Evolutionary conservation across 2,329 filamentous ascomycete genomes (phyloP).

Genomic region (Diaporthe vaccinii): DNA sequence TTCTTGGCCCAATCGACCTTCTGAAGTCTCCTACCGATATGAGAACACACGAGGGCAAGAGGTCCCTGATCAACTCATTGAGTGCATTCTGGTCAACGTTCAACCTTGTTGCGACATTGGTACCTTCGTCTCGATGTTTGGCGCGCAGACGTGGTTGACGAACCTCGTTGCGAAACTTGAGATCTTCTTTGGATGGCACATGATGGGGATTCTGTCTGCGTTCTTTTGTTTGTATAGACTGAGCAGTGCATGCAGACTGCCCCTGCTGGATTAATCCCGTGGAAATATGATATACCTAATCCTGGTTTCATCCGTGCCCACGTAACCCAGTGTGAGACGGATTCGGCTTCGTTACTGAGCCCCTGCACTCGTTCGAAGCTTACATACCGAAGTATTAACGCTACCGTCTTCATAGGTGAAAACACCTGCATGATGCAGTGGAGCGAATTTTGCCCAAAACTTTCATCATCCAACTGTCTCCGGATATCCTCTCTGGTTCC

Average conservation of each 20-base stretch:
- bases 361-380: neutral
- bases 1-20: neutral
- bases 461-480: neutral
- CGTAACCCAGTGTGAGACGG: neutral
- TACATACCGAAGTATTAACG: neutral
- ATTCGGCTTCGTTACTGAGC: neutral
- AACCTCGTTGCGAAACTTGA: neutral
- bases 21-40: slow-evolving; percentile 4
- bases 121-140: neutral
- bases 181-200: neutral
- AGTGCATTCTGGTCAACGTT: neutral
- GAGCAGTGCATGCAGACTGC: neutral
- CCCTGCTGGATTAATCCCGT: neutral
- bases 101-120: neutral
- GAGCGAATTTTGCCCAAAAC: neutral
- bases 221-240: neutral
- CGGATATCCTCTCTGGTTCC: neutral
- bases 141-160: neutral
- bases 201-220: neutral
- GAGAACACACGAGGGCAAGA: neutral
- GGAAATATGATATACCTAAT: neutral
- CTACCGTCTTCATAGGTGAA: neutral
- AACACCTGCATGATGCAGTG: neutral
- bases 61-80: neutral
- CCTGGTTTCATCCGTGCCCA: neutral